Percentiles rank a stretch among this genome's conserved stretches.
These are phyloP conservation scores for Lizanozyma gosingica DNA, from an alignment of 1,139 yeast genomes.

Conservation along the genomic window DNA sequence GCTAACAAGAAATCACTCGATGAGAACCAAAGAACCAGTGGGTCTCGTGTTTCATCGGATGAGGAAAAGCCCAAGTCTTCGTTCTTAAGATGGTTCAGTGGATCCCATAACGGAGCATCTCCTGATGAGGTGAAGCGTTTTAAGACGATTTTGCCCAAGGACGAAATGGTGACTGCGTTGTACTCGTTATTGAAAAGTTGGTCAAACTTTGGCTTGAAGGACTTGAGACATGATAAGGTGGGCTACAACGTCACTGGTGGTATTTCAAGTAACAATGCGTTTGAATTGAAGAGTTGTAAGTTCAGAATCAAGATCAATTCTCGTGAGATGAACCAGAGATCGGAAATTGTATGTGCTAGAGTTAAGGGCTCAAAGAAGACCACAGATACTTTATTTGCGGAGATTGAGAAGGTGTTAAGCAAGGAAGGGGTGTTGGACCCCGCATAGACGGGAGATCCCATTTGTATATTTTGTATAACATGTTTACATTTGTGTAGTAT, in stretches of 20 bases:
- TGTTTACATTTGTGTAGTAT: too few species aligned
- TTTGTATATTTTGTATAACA: too few species aligned
- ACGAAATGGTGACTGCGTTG: constrained; percentile 57
- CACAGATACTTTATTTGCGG: constrained; percentile 35
- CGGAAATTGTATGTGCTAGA: constrained; percentile 38
- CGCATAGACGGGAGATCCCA: too few species aligned
- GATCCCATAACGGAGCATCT: constrained; percentile 12
- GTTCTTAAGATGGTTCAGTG: constrained; percentile 34
- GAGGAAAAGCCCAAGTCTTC: constrained; percentile 22
- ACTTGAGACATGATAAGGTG: constrained; percentile 39
- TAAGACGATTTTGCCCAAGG: constrained; percentile 38
- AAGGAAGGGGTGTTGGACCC: constrained; percentile 42
- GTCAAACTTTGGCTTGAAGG: constrained; percentile 62
- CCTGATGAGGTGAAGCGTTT: constrained; percentile 26
- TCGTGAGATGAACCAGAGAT: constrained; percentile 32
- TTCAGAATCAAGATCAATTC: constrained; percentile 46
- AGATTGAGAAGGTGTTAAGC: constrained; percentile 36
- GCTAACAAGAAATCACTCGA: constrained; percentile 33
- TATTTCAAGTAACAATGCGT: constrained; percentile 50
- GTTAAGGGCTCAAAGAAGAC: constrained; percentile 38
- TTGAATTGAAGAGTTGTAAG: constrained; percentile 56
- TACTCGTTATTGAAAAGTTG: constrained; percentile 56
- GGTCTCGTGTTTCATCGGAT: constrained; percentile 23
- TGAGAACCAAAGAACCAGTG: constrained; percentile 21
- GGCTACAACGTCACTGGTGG: constrained; percentile 46